Evolutionary conservation across 495 filamentous ascomycete species (phyloP), one percentile per base, ranked within the genome.

Genomic region (Chaetomium tenue): DNA sequence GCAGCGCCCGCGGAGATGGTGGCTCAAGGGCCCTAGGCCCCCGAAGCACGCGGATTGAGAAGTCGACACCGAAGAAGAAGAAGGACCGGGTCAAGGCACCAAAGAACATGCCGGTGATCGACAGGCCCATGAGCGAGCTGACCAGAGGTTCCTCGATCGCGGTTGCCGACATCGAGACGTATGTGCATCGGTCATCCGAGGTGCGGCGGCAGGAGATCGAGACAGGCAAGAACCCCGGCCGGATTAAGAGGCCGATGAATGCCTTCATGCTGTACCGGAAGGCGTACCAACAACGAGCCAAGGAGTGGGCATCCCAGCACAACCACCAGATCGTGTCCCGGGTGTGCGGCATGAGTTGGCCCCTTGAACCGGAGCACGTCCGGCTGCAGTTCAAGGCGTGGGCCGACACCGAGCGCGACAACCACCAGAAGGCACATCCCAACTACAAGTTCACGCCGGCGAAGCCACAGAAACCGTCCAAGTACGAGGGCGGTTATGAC

Each of bases 201-300:
- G 82, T 78, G 7, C 86, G 94, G 57, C 80, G 77, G 42, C 74
- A 81, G 67, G 89, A 95, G 68, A 86, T 91, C 18, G 83, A 83
- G 61, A 77, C 82, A 66, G 83, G 87, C 64, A 86, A 87, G 70
- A 88, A 90, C 33, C 80, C 79, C 13, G 90, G 90, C 4, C 91
- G 92, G 69, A 82, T 98, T 61, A 91, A 93, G 66, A 81, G 94
- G 40, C 94, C 94, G 0, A 98, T 97, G 90, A 98, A 98, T 72
- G 93, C 92, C 2, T 98, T 98, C 82, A 98, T 98, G 91, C 83
- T 98, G 28, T 98, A 98, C 74, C 89, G 95, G 11, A 96, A 93
- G 55, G 91, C 93, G 6, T 98, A 89, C 70, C 89, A 93, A 26
- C 91, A 93, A 47, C 84, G 92, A 6, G 89, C 89, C 61, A 97